Evolutionary conservation across 208 protist genomes (phyloP).

Genomic region (Leishmania tarentolae): DNA sequence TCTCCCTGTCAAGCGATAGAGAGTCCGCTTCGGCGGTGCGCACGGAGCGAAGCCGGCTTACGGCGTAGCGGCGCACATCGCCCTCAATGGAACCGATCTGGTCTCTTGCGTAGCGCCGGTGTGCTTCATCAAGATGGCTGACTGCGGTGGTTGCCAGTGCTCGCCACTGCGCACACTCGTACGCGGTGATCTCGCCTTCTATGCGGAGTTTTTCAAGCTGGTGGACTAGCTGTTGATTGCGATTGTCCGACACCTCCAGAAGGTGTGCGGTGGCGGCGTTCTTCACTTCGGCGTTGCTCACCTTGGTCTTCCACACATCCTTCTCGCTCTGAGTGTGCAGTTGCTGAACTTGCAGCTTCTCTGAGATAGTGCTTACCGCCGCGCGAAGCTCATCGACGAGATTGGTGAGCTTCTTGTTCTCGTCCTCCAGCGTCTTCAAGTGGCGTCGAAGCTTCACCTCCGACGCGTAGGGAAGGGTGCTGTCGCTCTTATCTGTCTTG

Average conservation of each 20-base stretch:
- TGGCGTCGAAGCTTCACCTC: conserved; percentile 17
- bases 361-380: not conserved
- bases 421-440: conserved; percentile 2
- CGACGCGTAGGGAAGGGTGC: not conserved
- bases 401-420: conserved; percentile 10
- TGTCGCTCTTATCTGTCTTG: not conserved
- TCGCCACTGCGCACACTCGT: conserved; percentile 46
- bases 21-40: not conserved
- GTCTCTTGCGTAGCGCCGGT: conserved; percentile 13
- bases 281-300: conserved; percentile 1
- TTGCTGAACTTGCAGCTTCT: not conserved
- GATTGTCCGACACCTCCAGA: conserved; percentile 13
- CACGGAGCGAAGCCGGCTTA: not conserved
- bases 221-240: conserved; percentile 28
- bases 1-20: not conserved
- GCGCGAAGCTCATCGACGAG: conserved; percentile 7
- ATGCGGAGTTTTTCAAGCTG: conserved; percentile 28
- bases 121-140: conserved; percentile 10
- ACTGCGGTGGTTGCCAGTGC: conserved; percentile 33
- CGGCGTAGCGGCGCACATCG: conserved; percentile 11
- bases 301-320: not conserved
- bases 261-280: conserved; percentile 2
- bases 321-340: not conserved
- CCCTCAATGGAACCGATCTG: conserved; percentile 17
- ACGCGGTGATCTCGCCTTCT: conserved; percentile 24